Conservation (phyloP, 208 protist genomes). For the Acanthamoeba royreba region DNA sequence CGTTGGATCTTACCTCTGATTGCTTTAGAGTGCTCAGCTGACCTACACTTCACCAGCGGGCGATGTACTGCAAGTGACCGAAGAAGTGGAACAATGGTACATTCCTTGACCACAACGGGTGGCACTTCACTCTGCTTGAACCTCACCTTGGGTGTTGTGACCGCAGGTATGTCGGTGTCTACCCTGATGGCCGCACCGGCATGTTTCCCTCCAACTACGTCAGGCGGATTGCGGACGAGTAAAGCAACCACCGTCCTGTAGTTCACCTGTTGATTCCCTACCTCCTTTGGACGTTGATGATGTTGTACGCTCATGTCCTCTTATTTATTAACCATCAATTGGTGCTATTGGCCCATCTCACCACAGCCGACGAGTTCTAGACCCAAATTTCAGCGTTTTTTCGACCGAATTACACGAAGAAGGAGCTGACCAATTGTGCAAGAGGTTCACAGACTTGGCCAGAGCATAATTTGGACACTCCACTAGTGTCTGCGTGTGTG, state of each 20-base stretch:
- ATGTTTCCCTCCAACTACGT: conserved; percentile 30
- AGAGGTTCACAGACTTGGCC: no score
- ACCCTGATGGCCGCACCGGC: neutral
- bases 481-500: no score
- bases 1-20: neutral
- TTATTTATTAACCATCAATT: no score
- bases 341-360: no score
- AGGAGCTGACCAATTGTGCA: neutral
- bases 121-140: neutral
- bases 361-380: no score
- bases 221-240: neutral
- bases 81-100: neutral
- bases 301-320: neutral
- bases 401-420: neutral
- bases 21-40: neutral
- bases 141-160: neutral
- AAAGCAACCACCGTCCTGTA: neutral
- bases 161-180: neutral
- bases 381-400: neutral
- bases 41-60: neutral
- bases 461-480: no score
- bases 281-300: no score
- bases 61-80: neutral
- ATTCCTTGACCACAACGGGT: neutral
- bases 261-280: no score